Percentiles rank a stretch among this genome's conserved stretches.
Evolutionary conservation across 192 early-diverging fungal species (phyloP).

Genomic region (Backusella psychrophila): DNA sequence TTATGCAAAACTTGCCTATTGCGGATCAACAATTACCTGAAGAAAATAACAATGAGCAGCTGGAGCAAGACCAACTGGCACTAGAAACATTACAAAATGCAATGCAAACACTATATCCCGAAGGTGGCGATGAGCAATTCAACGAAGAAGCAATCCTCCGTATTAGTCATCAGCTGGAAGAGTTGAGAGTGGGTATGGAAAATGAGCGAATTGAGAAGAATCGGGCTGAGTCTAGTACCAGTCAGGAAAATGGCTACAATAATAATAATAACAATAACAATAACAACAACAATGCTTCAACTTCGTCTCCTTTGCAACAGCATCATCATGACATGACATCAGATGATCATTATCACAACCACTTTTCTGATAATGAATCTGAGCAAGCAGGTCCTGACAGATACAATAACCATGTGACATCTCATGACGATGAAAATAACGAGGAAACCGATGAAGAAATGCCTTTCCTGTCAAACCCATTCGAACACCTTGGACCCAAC

Average conservation of each 20-base stretch:
- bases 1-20: slow-evolving; percentile 63
- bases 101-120: slow-evolving; percentile 10
- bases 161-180: background rate
- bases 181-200: background rate
- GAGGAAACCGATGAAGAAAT: background rate
- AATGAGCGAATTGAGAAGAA: background rate
- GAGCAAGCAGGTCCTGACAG: background rate
- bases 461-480: background rate
- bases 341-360: background rate
- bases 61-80: slow-evolving; percentile 17
- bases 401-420: background rate
- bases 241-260: background rate
- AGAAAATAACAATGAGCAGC: slow-evolving; percentile 6
- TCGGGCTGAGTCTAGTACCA: background rate
- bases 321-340: background rate
- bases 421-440: background rate
- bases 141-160: background rate
- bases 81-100: slow-evolving; percentile 19
- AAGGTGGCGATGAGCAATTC: background rate
- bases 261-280: background rate
- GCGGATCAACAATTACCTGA: slow-evolving; percentile 10
- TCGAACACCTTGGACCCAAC: background rate
- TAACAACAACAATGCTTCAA: background rate
- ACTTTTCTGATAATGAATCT: background rate
- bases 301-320: background rate